These are phyloP conservation scores for Cutaneotrichosporon mucoides DNA, from an alignment of 1,284 basidiomycete species.

Conservation along the genomic window DNA sequence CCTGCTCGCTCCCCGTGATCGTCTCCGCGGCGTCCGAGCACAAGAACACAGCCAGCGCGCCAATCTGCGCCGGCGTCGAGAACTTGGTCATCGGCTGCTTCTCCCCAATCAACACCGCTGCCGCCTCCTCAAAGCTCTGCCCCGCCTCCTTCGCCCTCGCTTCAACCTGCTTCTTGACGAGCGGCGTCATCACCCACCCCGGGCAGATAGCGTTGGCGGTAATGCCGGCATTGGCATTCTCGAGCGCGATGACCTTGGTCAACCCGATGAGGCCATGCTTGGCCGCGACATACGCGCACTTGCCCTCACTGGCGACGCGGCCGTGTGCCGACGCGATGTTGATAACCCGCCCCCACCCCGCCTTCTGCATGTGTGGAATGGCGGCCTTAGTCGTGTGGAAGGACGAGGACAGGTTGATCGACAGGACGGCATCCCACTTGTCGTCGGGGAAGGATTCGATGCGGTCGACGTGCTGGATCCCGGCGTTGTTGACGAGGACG, in stretches of 20 bases:
- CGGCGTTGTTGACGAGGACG: constrained; percentile 15
- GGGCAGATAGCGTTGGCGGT: constrained; percentile 16
- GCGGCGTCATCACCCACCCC: constrained; percentile 13
- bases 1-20: constrained; percentile 2
- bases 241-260: constrained; percentile 11
- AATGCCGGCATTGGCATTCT: constrained; percentile 8
- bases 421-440: constrained; percentile 7
- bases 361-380: constrained; percentile 5
- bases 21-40: constrained; percentile 6
- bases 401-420: constrained; percentile 6
- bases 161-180: constrained; percentile 8
- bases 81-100: constrained; percentile 14
- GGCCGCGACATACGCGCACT: constrained; percentile 10
- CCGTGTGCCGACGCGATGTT: constrained; percentile 12
- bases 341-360: constrained; percentile 12
- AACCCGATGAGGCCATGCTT: constrained; percentile 14
- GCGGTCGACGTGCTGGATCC: constrained; percentile 3
- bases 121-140: constrained; percentile 2
- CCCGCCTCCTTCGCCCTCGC: constrained; percentile 1
- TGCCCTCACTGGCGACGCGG: constrained; percentile 1
- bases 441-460: constrained; percentile 7
- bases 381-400: constrained; percentile 11
- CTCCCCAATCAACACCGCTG: constrained; percentile 6
- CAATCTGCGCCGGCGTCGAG: constrained; percentile 5
- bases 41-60: constrained; percentile 7